These are phyloP conservation scores for Lepidopterella palustris DNA, from an alignment of 495 filamentous ascomycete species.

Conservation along the genomic window DNA sequence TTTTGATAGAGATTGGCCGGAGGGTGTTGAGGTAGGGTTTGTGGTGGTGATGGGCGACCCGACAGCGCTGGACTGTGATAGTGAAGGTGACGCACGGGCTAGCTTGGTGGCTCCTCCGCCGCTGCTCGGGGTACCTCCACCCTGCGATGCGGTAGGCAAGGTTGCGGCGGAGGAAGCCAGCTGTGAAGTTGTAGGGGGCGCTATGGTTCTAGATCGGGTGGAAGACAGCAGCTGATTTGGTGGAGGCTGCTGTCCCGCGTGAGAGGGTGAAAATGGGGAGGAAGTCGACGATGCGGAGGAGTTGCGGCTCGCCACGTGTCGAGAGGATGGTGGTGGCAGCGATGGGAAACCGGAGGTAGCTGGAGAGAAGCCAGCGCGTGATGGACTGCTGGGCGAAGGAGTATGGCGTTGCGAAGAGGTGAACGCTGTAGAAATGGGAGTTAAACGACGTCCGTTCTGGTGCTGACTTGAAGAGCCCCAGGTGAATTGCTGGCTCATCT, in stretches of 20 bases:
- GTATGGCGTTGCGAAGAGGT: conserved; percentile 33
- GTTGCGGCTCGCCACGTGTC: conserved; percentile 45
- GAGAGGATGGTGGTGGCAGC: conserved; percentile 46
- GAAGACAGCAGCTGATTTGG: conserved; percentile 51
- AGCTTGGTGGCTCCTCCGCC: conserved; percentile 57
- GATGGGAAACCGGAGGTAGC: conserved; percentile 51
- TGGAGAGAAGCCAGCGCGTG: conserved; percentile 42
- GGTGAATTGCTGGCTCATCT: conserved; percentile 50
- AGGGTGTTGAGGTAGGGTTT: conserved; percentile 35
- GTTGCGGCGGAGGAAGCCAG: conserved; percentile 57
- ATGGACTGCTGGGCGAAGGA: conserved; percentile 44
- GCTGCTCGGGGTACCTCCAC: conserved; percentile 45
- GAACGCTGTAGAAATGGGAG: conserved; percentile 55
- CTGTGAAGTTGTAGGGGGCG: conserved; percentile 53
- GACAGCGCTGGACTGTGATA: conserved; percentile 51
- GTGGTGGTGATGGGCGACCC: conserved; percentile 55
- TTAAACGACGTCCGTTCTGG: conserved; percentile 50
- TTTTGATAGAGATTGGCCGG: conserved; percentile 51
- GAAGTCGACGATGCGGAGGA: conserved; percentile 46
- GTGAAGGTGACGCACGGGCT: conserved; percentile 57
- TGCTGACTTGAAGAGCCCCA: conserved; percentile 56
- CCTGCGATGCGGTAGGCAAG: conserved; percentile 44
- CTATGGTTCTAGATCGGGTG: conserved; percentile 53
- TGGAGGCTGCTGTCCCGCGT: conserved; percentile 53
- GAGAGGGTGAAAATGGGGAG: conserved; percentile 49